Evolutionary conservation across 352 stramenopile species (phyloP).

Genomic region (Phytopythium ostracodes): DNA sequence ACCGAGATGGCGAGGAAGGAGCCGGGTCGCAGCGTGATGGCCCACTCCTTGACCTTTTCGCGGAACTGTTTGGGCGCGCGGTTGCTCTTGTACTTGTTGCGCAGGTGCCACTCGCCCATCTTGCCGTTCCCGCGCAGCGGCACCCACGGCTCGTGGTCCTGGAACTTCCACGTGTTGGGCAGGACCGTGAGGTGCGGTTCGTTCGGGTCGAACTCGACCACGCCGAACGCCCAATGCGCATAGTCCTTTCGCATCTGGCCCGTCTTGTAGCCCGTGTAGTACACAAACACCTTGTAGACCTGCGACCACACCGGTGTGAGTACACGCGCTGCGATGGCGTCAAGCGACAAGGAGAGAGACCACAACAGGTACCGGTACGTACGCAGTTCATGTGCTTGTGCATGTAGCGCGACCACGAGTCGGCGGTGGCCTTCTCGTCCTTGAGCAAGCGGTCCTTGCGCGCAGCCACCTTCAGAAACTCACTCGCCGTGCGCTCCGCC

Average conservation of each 20-base stretch:
- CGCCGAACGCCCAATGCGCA: constrained; percentile 67
- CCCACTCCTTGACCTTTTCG: constrained; percentile 58
- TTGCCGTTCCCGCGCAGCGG: constrained; percentile 59
- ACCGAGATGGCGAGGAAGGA: constrained; percentile 61
- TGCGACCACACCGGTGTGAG: constrained; percentile 3
- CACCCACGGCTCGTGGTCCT: constrained; percentile 60
- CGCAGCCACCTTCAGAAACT: constrained; percentile 34
- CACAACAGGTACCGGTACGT: constrained; percentile 5
- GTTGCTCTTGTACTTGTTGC: constrained; percentile 39
- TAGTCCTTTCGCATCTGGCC: constrained; percentile 56
- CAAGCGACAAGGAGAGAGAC: background rate
- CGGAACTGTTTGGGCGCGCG: constrained; percentile 48
- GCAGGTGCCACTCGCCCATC: constrained; percentile 66
- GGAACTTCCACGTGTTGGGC: constrained; percentile 77
- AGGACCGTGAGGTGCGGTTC: constrained; percentile 51
- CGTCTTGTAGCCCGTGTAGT: constrained; percentile 83
- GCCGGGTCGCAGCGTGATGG: constrained; percentile 40
- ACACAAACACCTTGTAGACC: constrained; percentile 75
- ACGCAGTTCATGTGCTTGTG: constrained; percentile 73
- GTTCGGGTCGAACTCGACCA: constrained; percentile 74
- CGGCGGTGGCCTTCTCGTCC: constrained; percentile 28
- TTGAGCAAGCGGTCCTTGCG: constrained; percentile 37
- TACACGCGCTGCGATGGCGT: too few species aligned
- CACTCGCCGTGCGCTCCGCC: constrained; percentile 32
- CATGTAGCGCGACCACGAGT: constrained; percentile 66